Conservation (phyloP, 805 yeast species). For the Monosporozyma yasuniensis region DNA sequence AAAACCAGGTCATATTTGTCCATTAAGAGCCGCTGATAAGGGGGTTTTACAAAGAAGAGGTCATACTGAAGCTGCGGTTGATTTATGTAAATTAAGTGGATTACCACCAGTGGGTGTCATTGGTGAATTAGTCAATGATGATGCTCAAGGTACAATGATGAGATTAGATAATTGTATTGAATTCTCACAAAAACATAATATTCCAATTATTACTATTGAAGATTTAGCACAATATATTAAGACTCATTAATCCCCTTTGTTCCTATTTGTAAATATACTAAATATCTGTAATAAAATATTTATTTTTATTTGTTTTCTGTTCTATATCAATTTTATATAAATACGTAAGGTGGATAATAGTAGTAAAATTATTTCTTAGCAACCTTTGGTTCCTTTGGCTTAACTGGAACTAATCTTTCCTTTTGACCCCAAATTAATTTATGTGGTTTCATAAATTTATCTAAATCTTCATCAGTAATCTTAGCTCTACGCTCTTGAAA, state of each 20-base stretch:
- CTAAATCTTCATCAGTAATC: conserved; percentile 53
- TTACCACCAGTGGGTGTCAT: conserved; percentile 82
- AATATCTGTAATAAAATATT: too few species aligned
- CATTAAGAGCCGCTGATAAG: conserved; percentile 83
- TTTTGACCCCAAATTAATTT: conserved; percentile 64
- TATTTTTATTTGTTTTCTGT: too few species aligned
- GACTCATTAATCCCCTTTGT: neutral
- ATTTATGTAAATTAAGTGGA: conserved; percentile 68
- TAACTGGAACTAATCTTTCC: conserved; percentile 65
- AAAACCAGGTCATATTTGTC: conserved; percentile 92
- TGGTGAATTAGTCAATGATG: conserved; percentile 90
- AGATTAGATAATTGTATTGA: conserved; percentile 75
- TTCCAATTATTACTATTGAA: conserved; percentile 74
- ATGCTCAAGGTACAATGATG: conserved; percentile 92
- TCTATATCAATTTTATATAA: neutral
- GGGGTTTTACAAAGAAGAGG: conserved; percentile 78
- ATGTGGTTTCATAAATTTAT: conserved; percentile 76
- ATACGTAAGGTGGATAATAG: too few species aligned
- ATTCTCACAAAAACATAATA: conserved; percentile 52
- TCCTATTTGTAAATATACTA: too few species aligned
- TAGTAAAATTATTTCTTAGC: neutral
- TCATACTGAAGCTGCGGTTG: conserved; percentile 96
- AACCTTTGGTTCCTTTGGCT: conserved; percentile 40
- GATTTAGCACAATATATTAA: conserved; percentile 50
- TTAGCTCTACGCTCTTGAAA: conserved; percentile 74